Evolutionary conservation across 78 protist genomes (phyloP), one percentile per base, ranked within the genome.

Genomic region (Mastigamoeba balamuthi): DNA sequence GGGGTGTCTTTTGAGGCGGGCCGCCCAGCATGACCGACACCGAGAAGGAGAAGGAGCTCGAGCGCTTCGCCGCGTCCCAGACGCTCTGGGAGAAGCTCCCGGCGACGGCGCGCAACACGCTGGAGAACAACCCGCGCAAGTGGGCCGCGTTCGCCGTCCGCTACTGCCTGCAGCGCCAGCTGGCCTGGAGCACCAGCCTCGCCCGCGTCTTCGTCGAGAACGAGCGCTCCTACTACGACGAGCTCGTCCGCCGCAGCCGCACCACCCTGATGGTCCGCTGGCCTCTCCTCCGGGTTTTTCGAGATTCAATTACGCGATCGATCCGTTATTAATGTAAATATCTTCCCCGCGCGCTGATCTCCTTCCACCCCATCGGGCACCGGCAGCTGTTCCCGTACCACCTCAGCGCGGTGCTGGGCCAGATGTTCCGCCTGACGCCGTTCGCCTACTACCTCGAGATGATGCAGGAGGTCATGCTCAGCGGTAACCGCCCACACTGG

Each of bases 341-440:
- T n/a, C n/a, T n/a, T n/a, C n/a, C n/a, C n/a, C n/a, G n/a, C n/a
- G n/a, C n/a, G n/a, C n/a, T n/a, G n/a, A n/a, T n/a, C n/a, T n/a
- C n/a, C n/a, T n/a, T n/a, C n/a, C n/a, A n/a, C n/a, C n/a, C n/a
- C n/a, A n/a, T n/a, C n/a, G n/a, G n/a, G n/a, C n/a, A n/a, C n/a
- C n/a, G n/a, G 8, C 66, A 85, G 89, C 69, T 85, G 63, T 85
- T 75, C 40, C 89, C 89, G 41, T 85, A 85, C 40, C 89, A 85
- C 76, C 58, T 85, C 29, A 17, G 27, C 28, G 85, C 72, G 63
- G 77, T 80, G 41, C 37, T 85, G 36, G 71, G 66, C 39, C 40
- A 69, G 43, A 42, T 73, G 36, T 52, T 78, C 42, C 66, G 77
- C 66, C 44, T 85, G 3, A 85, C 85, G 52, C 85, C 89, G 28